Evolutionary conservation across 208 protist species (phyloP).

Genomic region (Leishmania aethiopica): DNA sequence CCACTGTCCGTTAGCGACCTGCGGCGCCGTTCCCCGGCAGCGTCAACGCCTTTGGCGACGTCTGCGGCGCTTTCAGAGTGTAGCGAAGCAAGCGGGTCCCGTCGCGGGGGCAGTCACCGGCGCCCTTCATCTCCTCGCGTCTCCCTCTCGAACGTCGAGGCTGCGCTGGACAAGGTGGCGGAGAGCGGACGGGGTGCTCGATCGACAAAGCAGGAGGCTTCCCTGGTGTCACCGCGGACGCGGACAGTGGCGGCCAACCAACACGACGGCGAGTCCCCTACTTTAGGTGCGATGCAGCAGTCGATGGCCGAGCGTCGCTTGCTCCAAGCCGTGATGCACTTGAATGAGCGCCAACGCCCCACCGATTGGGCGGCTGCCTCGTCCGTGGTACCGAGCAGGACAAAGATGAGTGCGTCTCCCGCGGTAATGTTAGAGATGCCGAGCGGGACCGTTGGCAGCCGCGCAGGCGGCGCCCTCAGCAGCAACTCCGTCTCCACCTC

Average conservation of each 20-base stretch:
- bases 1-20: conserved; percentile 11
- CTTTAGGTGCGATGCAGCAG: conserved; percentile 8
- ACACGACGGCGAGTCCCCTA: neutral
- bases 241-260: neutral
- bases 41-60: neutral
- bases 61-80: neutral
- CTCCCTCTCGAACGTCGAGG: conserved; percentile 13
- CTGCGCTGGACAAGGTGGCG: neutral
- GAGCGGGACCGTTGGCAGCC: neutral
- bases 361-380: neutral
- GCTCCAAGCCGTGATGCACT: conserved; percentile 27
- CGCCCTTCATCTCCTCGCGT: conserved; percentile 15
- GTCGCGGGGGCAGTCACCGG: neutral
- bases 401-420: neutral
- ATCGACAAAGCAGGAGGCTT: neutral
- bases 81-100: neutral
- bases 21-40: conserved; percentile 8
- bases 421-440: neutral
- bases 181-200: neutral
- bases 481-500: neutral
- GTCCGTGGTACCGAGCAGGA: neutral
- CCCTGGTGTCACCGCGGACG: no score
- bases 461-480: neutral
- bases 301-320: conserved; percentile 33
- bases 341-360: neutral